Base-by-base conservation (phyloP, 179 eudicot species). In the Amaranthus tricolor region DNA sequence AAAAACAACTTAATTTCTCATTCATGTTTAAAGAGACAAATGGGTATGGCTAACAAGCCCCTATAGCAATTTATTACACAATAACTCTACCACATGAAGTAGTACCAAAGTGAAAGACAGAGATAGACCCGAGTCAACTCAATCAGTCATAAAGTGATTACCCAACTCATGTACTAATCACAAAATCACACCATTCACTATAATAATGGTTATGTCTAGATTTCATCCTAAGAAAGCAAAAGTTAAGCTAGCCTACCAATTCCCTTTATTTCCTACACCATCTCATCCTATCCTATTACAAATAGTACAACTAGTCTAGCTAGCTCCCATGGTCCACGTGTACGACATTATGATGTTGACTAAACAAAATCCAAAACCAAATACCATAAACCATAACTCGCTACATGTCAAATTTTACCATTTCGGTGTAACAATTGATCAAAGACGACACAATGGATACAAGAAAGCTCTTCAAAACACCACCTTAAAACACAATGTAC, bases 291-390 rank as follows among this genome's bases (percentile, higher is more conserved):
- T 31, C 2, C 7, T 15, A 44, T 16, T 7, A 7, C 5, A 19
- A n/a, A 52, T 17, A n/a, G 11, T 10, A 5, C 53, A 13, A 53
- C 40, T 31, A 31, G 40, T 31, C 40, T 31, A 31, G 40, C 40
- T 31, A 4, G 40, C 40, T 31, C 40, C 40, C 7, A 17, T 51
- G 53, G 48, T 45, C 59, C 71, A 43, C 21, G 49, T 77, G 66
- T 66, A 72, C 70, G 64, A 47, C 57, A 40, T 21, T 20, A 49
- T 75, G 82, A 79, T 75, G 79, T 62, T 15, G 82, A 79, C 82
- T 57, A 50, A 44, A 57, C 78, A 56, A 66, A 67, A 66, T 48
- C 13, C 17, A 62, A 31, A 49, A 50, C 55, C n/a, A 13, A 49
- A 67, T 10, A 5, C 57, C 70, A 67, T 48, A 19, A 49, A 2